Conservation (phyloP, 192 early-diverging fungal species). For the Coemansia sp. region DNA sequence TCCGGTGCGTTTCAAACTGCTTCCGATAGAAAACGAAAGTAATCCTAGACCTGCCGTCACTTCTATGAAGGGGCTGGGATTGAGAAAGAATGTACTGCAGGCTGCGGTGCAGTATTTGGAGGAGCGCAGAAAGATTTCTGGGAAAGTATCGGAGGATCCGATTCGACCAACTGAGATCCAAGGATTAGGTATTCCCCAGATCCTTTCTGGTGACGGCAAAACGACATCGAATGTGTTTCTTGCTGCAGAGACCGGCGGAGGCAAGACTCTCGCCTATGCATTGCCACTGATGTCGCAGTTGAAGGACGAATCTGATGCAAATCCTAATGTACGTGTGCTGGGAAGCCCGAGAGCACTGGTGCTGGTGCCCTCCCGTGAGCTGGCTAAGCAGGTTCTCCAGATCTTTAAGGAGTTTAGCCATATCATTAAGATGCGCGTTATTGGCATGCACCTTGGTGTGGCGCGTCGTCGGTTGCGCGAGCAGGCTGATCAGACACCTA, state of each 20-base stretch:
- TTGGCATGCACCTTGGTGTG: slow-evolving; percentile 58
- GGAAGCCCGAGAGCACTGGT: slow-evolving; percentile 79
- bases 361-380: slow-evolving; percentile 83
- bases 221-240: slow-evolving; percentile 55
- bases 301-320: slow-evolving; percentile 52
- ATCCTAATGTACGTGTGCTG: slow-evolving; percentile 55
- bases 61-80: slow-evolving; percentile 47
- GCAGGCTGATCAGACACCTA: slow-evolving; percentile 55
- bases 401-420: slow-evolving; percentile 74
- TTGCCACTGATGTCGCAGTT: slow-evolving; percentile 73
- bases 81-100: slow-evolving; percentile 55
- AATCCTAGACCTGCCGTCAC: slow-evolving; percentile 29
- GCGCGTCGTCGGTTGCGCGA: slow-evolving; percentile 48
- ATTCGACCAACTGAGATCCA: slow-evolving; percentile 84
- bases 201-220: slow-evolving; percentile 29
- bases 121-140: not conserved
- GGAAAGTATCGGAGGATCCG: slow-evolving; percentile 18
- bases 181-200: slow-evolving; percentile 72
- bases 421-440: slow-evolving; percentile 59
- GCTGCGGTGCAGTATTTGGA: slow-evolving; percentile 34
- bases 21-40: slow-evolving; percentile 56
- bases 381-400: slow-evolving; percentile 72
- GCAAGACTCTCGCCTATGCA: slow-evolving; percentile 90
- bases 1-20: slow-evolving; percentile 57
- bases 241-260: slow-evolving; percentile 88